Conservation (phyloP, 1,139 yeast species). For the Sugiyamaella xylanicola region DNA sequence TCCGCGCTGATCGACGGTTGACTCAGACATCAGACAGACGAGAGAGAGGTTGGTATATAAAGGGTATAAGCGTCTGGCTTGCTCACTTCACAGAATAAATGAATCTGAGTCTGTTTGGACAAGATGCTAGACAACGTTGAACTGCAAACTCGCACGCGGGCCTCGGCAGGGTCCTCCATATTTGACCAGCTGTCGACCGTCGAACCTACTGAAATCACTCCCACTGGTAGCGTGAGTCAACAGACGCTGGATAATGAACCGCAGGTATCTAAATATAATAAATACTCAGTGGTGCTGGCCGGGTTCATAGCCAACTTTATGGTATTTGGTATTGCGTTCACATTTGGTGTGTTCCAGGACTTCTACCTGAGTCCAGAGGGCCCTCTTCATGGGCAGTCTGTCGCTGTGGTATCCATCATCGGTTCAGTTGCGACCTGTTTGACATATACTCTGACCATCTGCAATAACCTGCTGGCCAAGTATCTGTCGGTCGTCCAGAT, state of each 20-base stretch:
- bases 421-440: conserved; percentile 31
- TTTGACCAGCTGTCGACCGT: not conserved
- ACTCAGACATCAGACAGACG: too few relatives aligned
- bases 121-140: too few relatives aligned
- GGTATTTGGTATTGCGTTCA: conserved; percentile 32
- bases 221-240: not conserved
- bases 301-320: conserved; percentile 30
- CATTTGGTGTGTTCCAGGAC: conserved; percentile 34
- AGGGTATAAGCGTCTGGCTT: too few relatives aligned
- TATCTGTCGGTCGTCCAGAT: conserved; percentile 17
- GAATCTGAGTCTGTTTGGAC: too few relatives aligned
- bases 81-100: too few relatives aligned
- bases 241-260: not conserved
- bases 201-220: not conserved
- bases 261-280: conserved; percentile 1
- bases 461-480: conserved; percentile 13
- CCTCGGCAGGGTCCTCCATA: not conserved
- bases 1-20: too few relatives aligned
- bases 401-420: conserved; percentile 28
- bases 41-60: too few relatives aligned
- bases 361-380: conserved; percentile 28
- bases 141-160: too few relatives aligned
- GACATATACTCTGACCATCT: conserved; percentile 26
- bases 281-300: conserved; percentile 22
- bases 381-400: conserved; percentile 26